Evolutionary conservation across 805 yeast genomes (phyloP), one percentile per base, ranked within the genome.

Genomic region (Yarrowia sp.): DNA sequence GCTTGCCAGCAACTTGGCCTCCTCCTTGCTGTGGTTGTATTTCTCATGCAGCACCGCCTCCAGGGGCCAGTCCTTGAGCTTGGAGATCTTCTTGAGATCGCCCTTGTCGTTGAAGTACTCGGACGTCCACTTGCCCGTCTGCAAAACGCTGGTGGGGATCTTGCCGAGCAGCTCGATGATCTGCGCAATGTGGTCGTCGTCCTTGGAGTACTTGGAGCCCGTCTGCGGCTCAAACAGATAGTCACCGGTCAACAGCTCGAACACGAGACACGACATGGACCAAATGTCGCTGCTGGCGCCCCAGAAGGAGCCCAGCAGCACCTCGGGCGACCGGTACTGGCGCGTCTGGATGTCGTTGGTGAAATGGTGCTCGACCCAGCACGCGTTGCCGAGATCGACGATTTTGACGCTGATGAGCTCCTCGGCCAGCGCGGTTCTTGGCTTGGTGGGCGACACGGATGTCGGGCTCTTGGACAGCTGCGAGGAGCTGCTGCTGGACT

Each of bases 101-200:
- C 90, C 91, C 67, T 84, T 78, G 51, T 74, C 78, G 76, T 86
- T 84, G 82, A 89, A 86, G 71, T 84, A 82, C 72, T 85, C 83
- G 66, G 83, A 72, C 9, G 89, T 75, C 79, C 86, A 81, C 74
- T 82, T 81, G 54, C 92, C 87, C 68, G 84, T 81, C 75, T 82
- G 79, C 62, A 88, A 74, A 70, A 87, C 72, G 54, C 80, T 78
- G 16, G 83, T 70, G 1, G 96, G 96, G 64, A 88, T 78, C 33
- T 83, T 81, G 0, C 96, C 93, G 62, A 90, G 73, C 17, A 90
- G 79, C 75, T 93, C 98, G 36, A 95, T 86, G 14, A 95, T 90
- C 75, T 95, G 98, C 0, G 98, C 98, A 70, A 95, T 81, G 75
- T 95, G 99, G 74, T 95, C 99, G 72, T 93, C 98, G 75, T 92